Evolutionary conservation across 306 rosid species (phyloP), one percentile per base, ranked within the genome.

Genomic region (Cicer chorassanicum): DNA sequence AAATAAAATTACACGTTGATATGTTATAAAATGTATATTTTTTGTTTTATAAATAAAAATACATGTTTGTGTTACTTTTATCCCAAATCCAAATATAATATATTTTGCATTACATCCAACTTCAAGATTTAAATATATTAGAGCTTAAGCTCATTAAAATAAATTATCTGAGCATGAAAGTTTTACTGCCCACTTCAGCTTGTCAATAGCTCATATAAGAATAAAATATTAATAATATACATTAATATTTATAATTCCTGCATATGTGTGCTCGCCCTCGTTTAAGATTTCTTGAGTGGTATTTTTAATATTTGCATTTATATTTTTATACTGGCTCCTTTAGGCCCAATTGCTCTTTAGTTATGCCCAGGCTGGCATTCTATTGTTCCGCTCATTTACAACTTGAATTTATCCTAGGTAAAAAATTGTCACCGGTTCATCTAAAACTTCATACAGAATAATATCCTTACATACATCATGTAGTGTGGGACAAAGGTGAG

Each of bases 401-500:
- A 6, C 62, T 15, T 11, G 41, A 59, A 16, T 29, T 68, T 9
- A 50, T 65, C 62, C 54, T 56, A 40, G 21, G 12, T 9, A 51
- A 73, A 61, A 40, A 18, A 34, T 77, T 66, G 55, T 19, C 51
- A 68, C 16, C 6, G 21, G 9, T 57, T 68, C 19, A 15, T 68
- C 63, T 9, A 81, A 45, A 77, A 81, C 44, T 72, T 60, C 44
- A 10, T 15, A 44, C 67, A 40, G 16, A 73, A 77, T 70, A 69
- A 78, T 70, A 72, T 16, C 76, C 29, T 77, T 74, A 84, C 96
- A 46, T 88, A 94, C 98, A 87, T 95, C 99, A 85, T 95, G 98
- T 81, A 94, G 93, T 10, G 96, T 92, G 50, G 98, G 99, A 77
- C 98, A 95, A 64, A 95, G 89, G 72, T 1, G 86, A 76, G 99